phyloP scores from a whole-genome alignment of 1,284 basidiomycete species.

The Trichosporon coremiiforme region DNA sequence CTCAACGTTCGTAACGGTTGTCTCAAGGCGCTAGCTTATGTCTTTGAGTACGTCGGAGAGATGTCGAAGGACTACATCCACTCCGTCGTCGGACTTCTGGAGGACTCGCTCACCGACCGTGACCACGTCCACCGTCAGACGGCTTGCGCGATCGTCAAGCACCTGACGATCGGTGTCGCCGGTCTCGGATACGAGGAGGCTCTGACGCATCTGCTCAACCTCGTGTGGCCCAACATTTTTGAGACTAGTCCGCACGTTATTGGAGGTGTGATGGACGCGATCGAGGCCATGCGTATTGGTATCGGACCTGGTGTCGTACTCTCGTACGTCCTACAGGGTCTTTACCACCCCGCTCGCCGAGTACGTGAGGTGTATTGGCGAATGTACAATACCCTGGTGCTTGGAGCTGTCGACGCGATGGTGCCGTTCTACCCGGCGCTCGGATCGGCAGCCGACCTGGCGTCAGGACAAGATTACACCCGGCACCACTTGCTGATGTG shows the following conservation, averaged over 20 bases:
- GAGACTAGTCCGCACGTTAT: constrained; percentile 98
- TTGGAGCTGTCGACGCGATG: constrained; percentile 84
- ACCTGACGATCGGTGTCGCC: constrained; percentile 93
- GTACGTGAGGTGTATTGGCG: constrained; percentile 96
- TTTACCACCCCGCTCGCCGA: constrained; percentile 94
- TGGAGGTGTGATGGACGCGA: constrained; percentile 91
- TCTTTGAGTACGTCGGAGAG: constrained; percentile 99
- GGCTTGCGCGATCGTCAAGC: constrained; percentile 98
- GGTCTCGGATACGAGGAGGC: constrained; percentile 98
- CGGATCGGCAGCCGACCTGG: constrained; percentile 79
- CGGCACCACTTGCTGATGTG: constrained; percentile 72
- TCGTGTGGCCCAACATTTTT: constrained; percentile 99
- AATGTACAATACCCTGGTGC: constrained; percentile 80
- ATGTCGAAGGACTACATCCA: constrained; percentile 98
- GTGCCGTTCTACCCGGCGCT: constrained; percentile 92
- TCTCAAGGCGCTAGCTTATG: constrained; percentile 95
- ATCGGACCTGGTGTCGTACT: constrained; percentile 90
- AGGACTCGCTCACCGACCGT: constrained; percentile 96
- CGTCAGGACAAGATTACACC: constrained; percentile 74
- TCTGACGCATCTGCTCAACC: constrained; percentile 95
- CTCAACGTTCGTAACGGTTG: constrained; percentile 99
- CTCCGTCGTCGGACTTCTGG: constrained; percentile 96
- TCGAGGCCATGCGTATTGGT: constrained; percentile 95
- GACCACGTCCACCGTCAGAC: constrained; percentile 98
- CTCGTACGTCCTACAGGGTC: constrained; percentile 73